A percentile compares a stretch with the other conserved stretches of the same genome.
phyloP scores from a whole-genome alignment of 208 protist genomes.

The Herpetomonas tarakana region DNA sequence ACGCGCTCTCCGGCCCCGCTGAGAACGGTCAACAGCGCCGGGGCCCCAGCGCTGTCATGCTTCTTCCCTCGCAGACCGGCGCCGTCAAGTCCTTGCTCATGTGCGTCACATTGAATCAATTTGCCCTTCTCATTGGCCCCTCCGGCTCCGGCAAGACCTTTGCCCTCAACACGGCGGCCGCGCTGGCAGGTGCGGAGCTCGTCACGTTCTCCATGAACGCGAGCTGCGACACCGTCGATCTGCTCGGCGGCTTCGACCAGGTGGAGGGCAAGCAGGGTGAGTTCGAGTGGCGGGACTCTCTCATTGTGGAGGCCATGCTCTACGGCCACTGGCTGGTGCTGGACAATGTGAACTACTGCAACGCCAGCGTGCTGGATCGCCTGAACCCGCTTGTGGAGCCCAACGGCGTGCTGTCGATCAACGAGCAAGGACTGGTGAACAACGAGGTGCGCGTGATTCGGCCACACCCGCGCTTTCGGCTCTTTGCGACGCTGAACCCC shows the following conservation, averaged over 20 bases:
- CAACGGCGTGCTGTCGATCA: conserved; percentile 93
- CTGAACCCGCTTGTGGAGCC: conserved; percentile 99
- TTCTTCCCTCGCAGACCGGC: conserved; percentile 69
- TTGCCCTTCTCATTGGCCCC: conserved; percentile 95
- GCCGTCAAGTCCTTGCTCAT: conserved; percentile 83
- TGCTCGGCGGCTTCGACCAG: conserved; percentile 99
- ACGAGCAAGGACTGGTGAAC: conserved; percentile 95
- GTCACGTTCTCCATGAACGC: conserved; percentile 97
- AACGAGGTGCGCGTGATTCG: conserved; percentile 90
- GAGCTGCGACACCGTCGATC: conserved; percentile 98
- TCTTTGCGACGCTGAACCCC: conserved; percentile 99
- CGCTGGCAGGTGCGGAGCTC: conserved; percentile 89
- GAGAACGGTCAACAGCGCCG: neutral
- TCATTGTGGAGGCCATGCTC: conserved; percentile 95
- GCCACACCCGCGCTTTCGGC: conserved; percentile 97
- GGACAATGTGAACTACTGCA: conserved; percentile 99
- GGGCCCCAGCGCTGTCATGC: conserved; percentile 26
- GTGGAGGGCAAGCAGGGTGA: conserved; percentile 93
- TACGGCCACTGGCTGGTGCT: conserved; percentile 98
- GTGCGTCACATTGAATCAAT: conserved; percentile 93
- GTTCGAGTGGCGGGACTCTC: conserved; percentile 99
- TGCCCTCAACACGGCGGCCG: conserved; percentile 91
- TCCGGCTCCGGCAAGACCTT: conserved; percentile 96
- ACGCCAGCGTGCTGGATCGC: conserved; percentile 98
- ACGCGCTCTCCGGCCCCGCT: neutral